Evolutionary conservation across 768 basidiomycete genomes (phyloP).

Genomic region (Mycena olivaceomarginata): DNA sequence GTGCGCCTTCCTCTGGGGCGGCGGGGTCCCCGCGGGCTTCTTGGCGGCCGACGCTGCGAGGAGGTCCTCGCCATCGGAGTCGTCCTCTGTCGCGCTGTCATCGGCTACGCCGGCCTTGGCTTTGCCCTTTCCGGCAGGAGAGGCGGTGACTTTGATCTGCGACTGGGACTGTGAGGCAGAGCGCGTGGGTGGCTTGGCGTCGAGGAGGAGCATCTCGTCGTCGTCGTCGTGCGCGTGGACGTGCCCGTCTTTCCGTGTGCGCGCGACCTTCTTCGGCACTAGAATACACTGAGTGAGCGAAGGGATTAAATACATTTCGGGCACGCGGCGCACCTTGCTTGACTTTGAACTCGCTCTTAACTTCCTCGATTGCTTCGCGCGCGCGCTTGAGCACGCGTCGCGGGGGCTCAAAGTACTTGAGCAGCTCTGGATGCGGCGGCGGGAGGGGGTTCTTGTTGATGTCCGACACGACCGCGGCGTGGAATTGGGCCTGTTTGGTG

Average conservation of each 20-base stretch:
- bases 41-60: constrained; percentile 27
- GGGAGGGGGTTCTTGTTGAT: constrained; percentile 85
- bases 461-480: constrained; percentile 87
- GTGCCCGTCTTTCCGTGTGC: constrained; percentile 78
- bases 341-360: constrained; percentile 82
- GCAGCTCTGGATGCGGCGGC: constrained; percentile 89
- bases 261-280: constrained; percentile 81
- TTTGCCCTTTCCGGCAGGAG: constrained; percentile 52
- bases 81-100: constrained; percentile 77
- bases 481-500: constrained; percentile 94
- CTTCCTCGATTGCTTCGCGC: constrained; percentile 72
- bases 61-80: constrained; percentile 56
- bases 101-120: constrained; percentile 51
- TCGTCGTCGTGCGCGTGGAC: constrained; percentile 79
- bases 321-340: constrained; percentile 75
- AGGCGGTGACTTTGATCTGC: constrained; percentile 39
- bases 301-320: background rate
- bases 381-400: constrained; percentile 79
- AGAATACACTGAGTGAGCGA: constrained; percentile 1
- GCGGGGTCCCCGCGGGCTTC: constrained; percentile 34
- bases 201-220: constrained; percentile 74
- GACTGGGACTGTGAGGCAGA: constrained; percentile 43
- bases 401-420: constrained; percentile 91
- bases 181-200: constrained; percentile 53
- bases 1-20: constrained; percentile 31